Percentiles rank a stretch among this genome's conserved stretches.
phyloP scores from a whole-genome alignment of 345 rosid genomes.

The Boechera divaricarpa region DNA sequence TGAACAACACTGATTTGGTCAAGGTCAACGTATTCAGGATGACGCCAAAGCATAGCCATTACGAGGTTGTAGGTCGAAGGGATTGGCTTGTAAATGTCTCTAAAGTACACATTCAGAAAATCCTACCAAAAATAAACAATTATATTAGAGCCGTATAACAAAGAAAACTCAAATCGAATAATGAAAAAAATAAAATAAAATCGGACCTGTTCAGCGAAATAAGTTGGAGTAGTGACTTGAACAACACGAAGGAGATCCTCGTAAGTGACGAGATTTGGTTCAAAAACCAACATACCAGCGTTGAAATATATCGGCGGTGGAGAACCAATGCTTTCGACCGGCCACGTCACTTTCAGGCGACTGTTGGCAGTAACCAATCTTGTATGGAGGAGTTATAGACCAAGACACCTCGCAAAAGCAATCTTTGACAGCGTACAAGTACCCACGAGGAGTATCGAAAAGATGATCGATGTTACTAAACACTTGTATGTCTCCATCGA shows the following conservation, averaged over 20 bases:
- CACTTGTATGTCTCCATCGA: slow-evolving; percentile 70
- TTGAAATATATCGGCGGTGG: slow-evolving; percentile 70
- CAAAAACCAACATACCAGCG: slow-evolving; percentile 70
- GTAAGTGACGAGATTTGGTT: slow-evolving; percentile 56
- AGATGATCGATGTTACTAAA: slow-evolving; percentile 66
- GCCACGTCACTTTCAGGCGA: slow-evolving; percentile 62
- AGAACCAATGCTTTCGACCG: slow-evolving; percentile 45
- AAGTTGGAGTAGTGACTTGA: slow-evolving; percentile 56
- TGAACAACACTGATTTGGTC: slow-evolving; percentile 63
- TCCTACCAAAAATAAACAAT: slow-evolving; percentile 52
- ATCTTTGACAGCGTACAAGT: slow-evolving; percentile 66
- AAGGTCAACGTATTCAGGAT: slow-evolving; percentile 60
- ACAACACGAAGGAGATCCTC: slow-evolving; percentile 51
- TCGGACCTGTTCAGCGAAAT: slow-evolving; percentile 70
- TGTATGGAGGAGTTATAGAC: slow-evolving; percentile 53
- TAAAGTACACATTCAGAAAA: slow-evolving; percentile 63
- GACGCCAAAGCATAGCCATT: slow-evolving; percentile 75
- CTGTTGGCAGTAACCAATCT: slow-evolving; percentile 72
- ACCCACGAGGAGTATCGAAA: slow-evolving; percentile 55
- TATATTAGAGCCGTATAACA: not conserved
- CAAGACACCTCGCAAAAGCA: slow-evolving; percentile 69
- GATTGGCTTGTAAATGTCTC: slow-evolving; percentile 60
- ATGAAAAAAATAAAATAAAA: not conserved
- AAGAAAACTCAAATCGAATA: not conserved
- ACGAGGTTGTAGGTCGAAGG: slow-evolving; percentile 59